These are phyloP conservation scores for Cercospora janseana DNA, from an alignment of 2,329 filamentous ascomycete genomes.

Conservation along the genomic window DNA sequence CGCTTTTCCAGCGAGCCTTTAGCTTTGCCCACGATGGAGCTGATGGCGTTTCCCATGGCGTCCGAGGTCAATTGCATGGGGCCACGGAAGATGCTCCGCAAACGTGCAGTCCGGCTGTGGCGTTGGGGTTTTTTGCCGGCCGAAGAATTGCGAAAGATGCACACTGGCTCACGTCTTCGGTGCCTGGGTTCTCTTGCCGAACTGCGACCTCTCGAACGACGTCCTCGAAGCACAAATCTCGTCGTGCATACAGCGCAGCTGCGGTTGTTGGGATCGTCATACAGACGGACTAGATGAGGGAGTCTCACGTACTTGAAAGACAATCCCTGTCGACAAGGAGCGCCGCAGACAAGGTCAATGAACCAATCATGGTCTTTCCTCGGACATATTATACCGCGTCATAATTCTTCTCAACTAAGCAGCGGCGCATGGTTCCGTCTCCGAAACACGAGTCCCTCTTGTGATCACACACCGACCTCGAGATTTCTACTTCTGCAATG, in stretches of 20 bases:
- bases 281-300: not conserved
- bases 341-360: not conserved
- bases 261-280: not conserved
- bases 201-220: not conserved
- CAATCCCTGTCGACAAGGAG: conserved; percentile 5
- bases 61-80: not conserved
- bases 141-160: not conserved
- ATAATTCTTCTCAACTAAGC: not conserved
- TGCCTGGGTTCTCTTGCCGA: not conserved
- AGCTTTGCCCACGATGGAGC: not conserved
- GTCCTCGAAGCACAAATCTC: not conserved
- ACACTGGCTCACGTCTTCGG: no score
- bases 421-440: not conserved
- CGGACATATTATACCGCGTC: conserved; percentile 10
- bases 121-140: not conserved
- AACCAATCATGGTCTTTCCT: conserved; percentile 9
- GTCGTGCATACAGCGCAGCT: not conserved
- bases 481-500: not conserved
- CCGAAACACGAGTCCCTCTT: not conserved
- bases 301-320: not conserved
- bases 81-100: conserved; percentile 1
- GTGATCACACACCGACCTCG: not conserved
- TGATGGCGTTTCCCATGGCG: conserved; percentile 11
- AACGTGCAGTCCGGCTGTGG: conserved; percentile 1
- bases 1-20: not conserved